Evolutionary conservation across 2,329 filamentous ascomycete species (phyloP).

Genomic region (Dactylonectria estremocensis): DNA sequence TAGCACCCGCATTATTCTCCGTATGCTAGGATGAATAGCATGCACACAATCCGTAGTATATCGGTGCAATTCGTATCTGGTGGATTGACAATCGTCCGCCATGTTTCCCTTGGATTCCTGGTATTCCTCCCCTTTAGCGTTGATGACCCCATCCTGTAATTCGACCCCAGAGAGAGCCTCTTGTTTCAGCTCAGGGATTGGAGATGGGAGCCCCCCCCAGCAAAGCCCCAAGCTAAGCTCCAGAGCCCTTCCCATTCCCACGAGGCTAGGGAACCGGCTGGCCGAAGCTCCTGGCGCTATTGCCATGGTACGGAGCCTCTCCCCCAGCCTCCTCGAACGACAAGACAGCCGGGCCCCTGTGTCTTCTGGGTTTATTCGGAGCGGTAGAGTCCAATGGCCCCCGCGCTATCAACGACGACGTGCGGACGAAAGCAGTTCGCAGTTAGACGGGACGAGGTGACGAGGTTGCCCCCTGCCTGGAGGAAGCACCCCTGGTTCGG

Average conservation of each 20-base stretch:
- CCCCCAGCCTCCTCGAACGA: slow-evolving; percentile 40
- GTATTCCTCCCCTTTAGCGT: slow-evolving; percentile 29
- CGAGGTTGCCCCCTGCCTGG: not conserved
- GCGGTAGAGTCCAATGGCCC: slow-evolving; percentile 43
- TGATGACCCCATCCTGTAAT: slow-evolving; percentile 34
- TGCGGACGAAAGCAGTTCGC: slow-evolving; percentile 28
- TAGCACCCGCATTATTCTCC: not conserved
- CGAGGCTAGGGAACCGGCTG: slow-evolving; percentile 31
- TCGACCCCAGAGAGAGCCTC: slow-evolving; percentile 43
- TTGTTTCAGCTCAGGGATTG: slow-evolving; percentile 48
- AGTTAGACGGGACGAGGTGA: slow-evolving; percentile 31
- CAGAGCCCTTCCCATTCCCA: slow-evolving; percentile 28
- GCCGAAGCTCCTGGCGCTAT: slow-evolving; percentile 39
- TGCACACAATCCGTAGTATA: not conserved
- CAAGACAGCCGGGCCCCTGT: slow-evolving; percentile 34
- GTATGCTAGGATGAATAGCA: not conserved
- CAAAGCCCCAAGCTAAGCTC: too few species aligned
- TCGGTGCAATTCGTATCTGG: slow-evolving; percentile 17
- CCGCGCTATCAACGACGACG: slow-evolving; percentile 40
- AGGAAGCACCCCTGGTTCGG: slow-evolving; percentile 7
- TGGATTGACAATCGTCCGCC: slow-evolving; percentile 28
- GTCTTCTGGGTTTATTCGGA: slow-evolving; percentile 29
- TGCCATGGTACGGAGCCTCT: slow-evolving; percentile 21
- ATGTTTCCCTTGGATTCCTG: slow-evolving; percentile 35
- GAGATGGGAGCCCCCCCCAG: slow-evolving; percentile 33